Conservation (phyloP, 495 filamentous ascomycete species). For the Penicillium herquei region DNA sequence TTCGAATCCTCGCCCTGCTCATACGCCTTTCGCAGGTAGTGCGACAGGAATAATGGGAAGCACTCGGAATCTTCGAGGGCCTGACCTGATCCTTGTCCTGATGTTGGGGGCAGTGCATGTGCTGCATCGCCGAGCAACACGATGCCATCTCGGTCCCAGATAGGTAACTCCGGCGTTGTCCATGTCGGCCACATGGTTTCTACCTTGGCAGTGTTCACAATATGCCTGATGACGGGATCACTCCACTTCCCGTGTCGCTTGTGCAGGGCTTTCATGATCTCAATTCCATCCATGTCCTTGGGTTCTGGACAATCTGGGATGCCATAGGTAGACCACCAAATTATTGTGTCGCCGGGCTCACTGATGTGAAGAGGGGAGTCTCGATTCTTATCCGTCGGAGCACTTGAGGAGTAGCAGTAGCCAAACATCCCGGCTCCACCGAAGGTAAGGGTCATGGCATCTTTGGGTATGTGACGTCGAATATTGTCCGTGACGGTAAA, state of each 20-base stretch:
- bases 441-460: constrained; percentile 5
- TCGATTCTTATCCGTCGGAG: neutral
- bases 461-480: neutral
- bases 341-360: constrained; percentile 1
- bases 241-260: constrained; percentile 7
- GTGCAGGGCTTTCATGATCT: neutral
- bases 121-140: constrained; percentile 12
- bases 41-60: constrained; percentile 1
- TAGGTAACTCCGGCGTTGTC: constrained; percentile 6
- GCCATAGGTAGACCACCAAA: constrained; percentile 12
- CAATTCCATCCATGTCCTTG: constrained; percentile 1
- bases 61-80: constrained; percentile 9
- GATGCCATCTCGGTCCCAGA: constrained; percentile 9
- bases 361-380: neutral
- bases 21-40: constrained; percentile 6
- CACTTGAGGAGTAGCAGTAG: constrained; percentile 7
- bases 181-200: constrained; percentile 11
- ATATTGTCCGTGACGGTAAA: constrained; percentile 1
- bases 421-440: constrained; percentile 10
- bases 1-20: neutral
- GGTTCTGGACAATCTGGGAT: constrained; percentile 7
- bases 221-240: constrained; percentile 10
- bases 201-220: constrained; percentile 2
- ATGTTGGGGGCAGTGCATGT: constrained; percentile 10
- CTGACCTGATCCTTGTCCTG: constrained; percentile 9